A percentile compares a stretch with the other conserved stretches of the same genome.
These are phyloP conservation scores for Saccharomycopsis sp. DNA, from an alignment of 805 yeast genomes.

Conservation along the genomic window DNA sequence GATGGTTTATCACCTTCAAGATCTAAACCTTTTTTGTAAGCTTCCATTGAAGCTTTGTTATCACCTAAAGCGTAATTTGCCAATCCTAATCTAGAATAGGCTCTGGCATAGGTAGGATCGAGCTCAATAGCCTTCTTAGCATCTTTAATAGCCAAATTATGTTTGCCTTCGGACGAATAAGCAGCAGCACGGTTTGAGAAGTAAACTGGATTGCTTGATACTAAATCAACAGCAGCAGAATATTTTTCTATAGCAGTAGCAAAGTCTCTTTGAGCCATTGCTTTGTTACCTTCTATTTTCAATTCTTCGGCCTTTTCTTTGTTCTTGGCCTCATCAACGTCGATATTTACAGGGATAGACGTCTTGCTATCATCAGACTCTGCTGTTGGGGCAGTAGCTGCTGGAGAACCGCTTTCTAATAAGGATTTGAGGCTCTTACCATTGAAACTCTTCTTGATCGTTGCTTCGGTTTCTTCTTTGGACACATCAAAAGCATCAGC, in stretches of 20 bases:
- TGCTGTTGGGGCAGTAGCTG: constrained; percentile 7
- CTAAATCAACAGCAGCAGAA: constrained; percentile 66
- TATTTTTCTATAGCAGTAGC: constrained; percentile 69
- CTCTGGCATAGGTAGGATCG: constrained; percentile 81
- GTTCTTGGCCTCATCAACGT: constrained; percentile 38
- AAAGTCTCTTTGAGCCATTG: constrained; percentile 76
- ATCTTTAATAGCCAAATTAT: constrained; percentile 72
- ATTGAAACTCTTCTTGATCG: constrained; percentile 34
- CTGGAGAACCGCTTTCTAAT: constrained; percentile 28
- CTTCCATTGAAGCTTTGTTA: constrained; percentile 81
- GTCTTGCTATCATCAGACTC: constrained; percentile 13
- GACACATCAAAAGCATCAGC: constrained; percentile 76
- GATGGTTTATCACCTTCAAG: constrained; percentile 80
- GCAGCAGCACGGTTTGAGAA: constrained; percentile 97
- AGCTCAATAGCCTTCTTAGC: constrained; percentile 74
- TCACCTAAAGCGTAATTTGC: constrained; percentile 95
- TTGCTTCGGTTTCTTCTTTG: constrained; percentile 37
- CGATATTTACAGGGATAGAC: constrained; percentile 36
- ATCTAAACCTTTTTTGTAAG: constrained; percentile 82
- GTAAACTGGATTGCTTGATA: constrained; percentile 73
- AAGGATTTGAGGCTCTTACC: constrained; percentile 45
- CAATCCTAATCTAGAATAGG: constrained; percentile 90
- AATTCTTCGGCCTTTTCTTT: constrained; percentile 74
- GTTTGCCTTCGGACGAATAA: constrained; percentile 68
- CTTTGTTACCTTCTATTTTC: constrained; percentile 84